phyloP scores from a whole-genome alignment of 2,329 filamentous ascomycete genomes.

The Blumeria hordei region DNA sequence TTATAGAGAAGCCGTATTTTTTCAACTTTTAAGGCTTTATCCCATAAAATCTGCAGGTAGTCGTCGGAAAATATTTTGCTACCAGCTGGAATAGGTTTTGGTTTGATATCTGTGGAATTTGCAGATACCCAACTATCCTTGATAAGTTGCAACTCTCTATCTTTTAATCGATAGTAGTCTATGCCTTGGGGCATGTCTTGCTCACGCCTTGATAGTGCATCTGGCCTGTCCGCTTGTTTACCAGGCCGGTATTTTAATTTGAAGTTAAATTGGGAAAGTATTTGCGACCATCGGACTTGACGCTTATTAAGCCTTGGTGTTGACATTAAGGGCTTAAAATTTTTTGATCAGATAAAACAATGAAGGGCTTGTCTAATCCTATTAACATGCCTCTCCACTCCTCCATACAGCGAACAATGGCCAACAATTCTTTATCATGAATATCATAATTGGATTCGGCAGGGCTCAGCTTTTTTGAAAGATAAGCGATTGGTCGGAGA shows the following conservation, averaged over 20 bases:
- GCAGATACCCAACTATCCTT: too few relatives aligned
- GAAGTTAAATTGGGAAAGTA: not conserved
- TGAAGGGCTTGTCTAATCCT: too few relatives aligned
- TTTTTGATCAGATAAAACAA: too few relatives aligned
- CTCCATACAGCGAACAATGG: not conserved
- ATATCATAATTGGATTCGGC: not conserved
- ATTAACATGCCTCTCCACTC: not conserved
- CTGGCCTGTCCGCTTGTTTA: not conserved
- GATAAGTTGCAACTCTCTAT: not conserved
- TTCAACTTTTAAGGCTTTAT: too few relatives aligned
- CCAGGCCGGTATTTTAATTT: not conserved
- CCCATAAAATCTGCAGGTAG: not conserved
- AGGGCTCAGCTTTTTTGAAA: not conserved
- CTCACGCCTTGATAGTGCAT: not conserved
- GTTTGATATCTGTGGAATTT: not conserved
- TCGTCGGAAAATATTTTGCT: not conserved
- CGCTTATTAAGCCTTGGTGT: not conserved
- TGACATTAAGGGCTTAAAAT: not conserved
- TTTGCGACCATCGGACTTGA: not conserved
- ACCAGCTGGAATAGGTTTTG: not conserved
- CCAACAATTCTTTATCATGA: not conserved
- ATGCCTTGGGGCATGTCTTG: not conserved
- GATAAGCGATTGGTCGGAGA: not conserved
- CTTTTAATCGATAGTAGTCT: not conserved
- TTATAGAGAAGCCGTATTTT: too few relatives aligned